Base-by-base conservation (phyloP, 257 asterid genomes). In the Buddleja alternifolia region DNA sequence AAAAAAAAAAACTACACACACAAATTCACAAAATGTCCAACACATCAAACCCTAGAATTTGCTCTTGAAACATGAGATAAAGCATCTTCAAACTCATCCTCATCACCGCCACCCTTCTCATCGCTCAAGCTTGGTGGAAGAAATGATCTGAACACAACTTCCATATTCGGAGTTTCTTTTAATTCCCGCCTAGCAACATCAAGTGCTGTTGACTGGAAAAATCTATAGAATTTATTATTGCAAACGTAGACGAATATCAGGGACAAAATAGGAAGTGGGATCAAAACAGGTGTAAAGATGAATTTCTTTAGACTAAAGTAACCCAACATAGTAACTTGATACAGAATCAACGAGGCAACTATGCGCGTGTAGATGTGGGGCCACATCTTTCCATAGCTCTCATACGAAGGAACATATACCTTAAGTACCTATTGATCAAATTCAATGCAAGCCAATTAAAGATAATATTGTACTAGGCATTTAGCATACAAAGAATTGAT, bases 31-130 rank as follows among this genome's bases (percentile, higher is more conserved):
- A 66, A 47, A 12, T 48, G 53, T 51, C n/a, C n/a, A n/a, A 51
- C 52, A 39, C 51, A 44, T 76, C 75, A 84, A 42, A 67, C 82
- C 10, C 32, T 15, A 14, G 91, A 69, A 37, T 73, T 88, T 16
- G 88, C 25, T 73, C 80, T 71, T 0, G 90, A 74, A 24, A 80
- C 88, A 0, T 74, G 92, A 66, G 96, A 85, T 23, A 88, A 51
- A 10, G 94, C 96, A 72, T 83, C 93, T 34, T 83, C 98, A 56
- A 81, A 86, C 77, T 78, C 88, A 48, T 86, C 86, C 21, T 83
- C 95, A 1, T 81, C 94, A 0, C 62, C 95, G 1, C 80, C 94
- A 0, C 62, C 75, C 73, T 94, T 94, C 40, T 80, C 96, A 25
- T 78, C 70, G 57, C 81, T 64, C 77, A 86, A 69, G 71, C 84